A percentile compares a stretch with the other conserved stretches of the same genome.
Evolutionary conservation across 805 yeast species (phyloP).

Genomic region (Lachancea sp.): DNA sequence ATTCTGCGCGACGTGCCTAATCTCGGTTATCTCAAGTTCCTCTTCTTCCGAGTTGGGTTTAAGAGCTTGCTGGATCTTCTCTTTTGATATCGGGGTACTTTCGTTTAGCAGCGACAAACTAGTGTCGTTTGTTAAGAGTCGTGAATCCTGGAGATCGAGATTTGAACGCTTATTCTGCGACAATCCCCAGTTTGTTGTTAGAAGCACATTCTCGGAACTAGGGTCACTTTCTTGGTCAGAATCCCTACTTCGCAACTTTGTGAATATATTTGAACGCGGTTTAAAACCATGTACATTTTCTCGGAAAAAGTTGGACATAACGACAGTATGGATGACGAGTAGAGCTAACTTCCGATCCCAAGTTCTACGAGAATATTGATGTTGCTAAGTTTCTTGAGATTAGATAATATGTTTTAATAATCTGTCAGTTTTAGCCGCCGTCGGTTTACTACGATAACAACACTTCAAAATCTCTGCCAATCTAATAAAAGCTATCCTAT

Average conservation of each 20-base stretch:
- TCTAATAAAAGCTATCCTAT: too few species aligned
- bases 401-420: too few species aligned
- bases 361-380: too few species aligned
- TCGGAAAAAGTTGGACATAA: constrained; percentile 33
- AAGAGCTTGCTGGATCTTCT: background rate
- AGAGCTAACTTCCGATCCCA: too few species aligned
- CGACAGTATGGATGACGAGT: too few species aligned
- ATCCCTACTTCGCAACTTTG: constrained; percentile 19
- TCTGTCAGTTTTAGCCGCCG: too few species aligned
- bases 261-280: constrained; percentile 31
- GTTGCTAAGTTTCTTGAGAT: too few species aligned
- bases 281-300: constrained; percentile 29
- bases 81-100: constrained; percentile 4
- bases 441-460: too few species aligned
- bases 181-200: constrained; percentile 3
- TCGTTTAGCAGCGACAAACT: constrained; percentile 1
- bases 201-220: constrained; percentile 15
- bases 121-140: constrained; percentile 5
- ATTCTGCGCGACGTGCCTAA: constrained; percentile 24
- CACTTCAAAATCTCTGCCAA: too few species aligned
- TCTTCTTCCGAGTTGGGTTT: constrained; percentile 12
- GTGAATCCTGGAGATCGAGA: constrained; percentile 1
- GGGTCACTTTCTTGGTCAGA: constrained; percentile 2
- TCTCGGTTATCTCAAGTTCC: constrained; percentile 39
- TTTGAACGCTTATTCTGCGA: background rate